These are phyloP conservation scores for Noccaea bulbosa DNA, from an alignment of 345 rosid genomes.

Conservation along the genomic window DNA sequence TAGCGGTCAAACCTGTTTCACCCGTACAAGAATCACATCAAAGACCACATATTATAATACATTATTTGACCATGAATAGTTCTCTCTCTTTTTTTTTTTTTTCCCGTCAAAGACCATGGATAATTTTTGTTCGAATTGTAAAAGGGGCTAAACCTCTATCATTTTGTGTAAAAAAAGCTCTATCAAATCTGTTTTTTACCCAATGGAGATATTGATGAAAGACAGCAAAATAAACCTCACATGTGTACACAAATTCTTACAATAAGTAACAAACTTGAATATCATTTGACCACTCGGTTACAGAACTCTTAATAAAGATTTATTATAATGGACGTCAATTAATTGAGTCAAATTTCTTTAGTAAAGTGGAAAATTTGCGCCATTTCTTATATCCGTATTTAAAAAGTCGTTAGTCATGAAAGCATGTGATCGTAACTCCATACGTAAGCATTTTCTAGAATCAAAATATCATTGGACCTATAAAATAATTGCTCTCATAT, in stretches of 20 bases:
- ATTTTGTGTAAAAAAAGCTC: not conserved
- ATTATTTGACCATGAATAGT: not conserved
- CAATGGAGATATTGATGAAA: not conserved
- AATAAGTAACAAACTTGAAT: constrained; percentile 8
- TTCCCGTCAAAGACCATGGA: not conserved
- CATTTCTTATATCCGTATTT: not conserved
- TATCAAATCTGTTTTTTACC: not conserved
- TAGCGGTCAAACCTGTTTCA: constrained; percentile 40
- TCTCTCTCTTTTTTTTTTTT: not conserved
- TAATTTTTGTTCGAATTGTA: not conserved
- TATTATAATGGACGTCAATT: not conserved
- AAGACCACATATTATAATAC: constrained; percentile 19
- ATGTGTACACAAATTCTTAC: not conserved
- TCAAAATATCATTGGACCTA: not conserved
- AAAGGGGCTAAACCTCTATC: not conserved
- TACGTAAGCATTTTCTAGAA: constrained; percentile 42
- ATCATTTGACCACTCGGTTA: constrained; percentile 14
- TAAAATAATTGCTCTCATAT: not conserved
- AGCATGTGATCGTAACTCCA: constrained; percentile 38
- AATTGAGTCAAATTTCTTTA: constrained; percentile 17
- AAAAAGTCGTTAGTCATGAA: constrained; percentile 16
- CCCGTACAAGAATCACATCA: constrained; percentile 30
- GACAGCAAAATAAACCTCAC: constrained; percentile 7
- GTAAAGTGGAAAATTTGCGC: constrained; percentile 18
- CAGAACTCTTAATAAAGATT: not conserved